Evolutionary conservation across 2,329 filamentous ascomycete species (phyloP), one percentile per base, ranked within the genome.

Genomic region (Chrysoporthe cubensis): DNA sequence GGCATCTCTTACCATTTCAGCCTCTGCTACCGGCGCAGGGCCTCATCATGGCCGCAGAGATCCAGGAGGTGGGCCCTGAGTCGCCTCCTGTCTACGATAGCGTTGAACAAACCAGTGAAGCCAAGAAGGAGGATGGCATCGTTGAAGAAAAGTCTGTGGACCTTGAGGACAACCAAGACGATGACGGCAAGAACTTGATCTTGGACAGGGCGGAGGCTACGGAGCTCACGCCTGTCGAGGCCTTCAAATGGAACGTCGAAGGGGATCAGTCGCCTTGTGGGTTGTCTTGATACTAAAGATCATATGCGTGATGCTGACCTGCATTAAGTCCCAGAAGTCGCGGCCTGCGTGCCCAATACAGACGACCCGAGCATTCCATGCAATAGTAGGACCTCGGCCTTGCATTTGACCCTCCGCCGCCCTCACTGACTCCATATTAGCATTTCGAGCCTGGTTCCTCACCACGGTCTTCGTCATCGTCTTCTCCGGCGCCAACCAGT

Each of bases 221-320:
- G 3, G 77, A 79, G 68, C 68, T 79, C 2, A 77, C 75, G 1
- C 76, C 77, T 2, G 73, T 73, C 1, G 77, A 79, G 66, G 77
- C 77, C 7, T 78, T 79, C 64, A 75, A 75, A 54, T 79, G 77
- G 76, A 77, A 75, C 66, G 77, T 79, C 14, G 75, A 78, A 34
- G 77, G 77, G 16, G 77, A 79, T 46, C 75, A 79, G 69, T 79
- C 77, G 21, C 77, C 77, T 32, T 78, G 77, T 79, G 67, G 63
- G 76, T 67, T 13, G 46, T 21, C 4, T 3, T 50, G 11, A 3
- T 13, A 4, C 16, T 40, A 9, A 40, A 7, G 37, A 9, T 11
- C 50, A 26, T 14, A 21, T 52, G n/a, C 44, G 18, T 32, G 5
- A 48, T 48, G 42, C n/a, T 64, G 37, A 69, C 21, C 14, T 44